Percentiles rank a stretch among this genome's conserved stretches.
phyloP scores from a whole-genome alignment of 352 stramenopile species.

The Phytopythium kandeliae region DNA sequence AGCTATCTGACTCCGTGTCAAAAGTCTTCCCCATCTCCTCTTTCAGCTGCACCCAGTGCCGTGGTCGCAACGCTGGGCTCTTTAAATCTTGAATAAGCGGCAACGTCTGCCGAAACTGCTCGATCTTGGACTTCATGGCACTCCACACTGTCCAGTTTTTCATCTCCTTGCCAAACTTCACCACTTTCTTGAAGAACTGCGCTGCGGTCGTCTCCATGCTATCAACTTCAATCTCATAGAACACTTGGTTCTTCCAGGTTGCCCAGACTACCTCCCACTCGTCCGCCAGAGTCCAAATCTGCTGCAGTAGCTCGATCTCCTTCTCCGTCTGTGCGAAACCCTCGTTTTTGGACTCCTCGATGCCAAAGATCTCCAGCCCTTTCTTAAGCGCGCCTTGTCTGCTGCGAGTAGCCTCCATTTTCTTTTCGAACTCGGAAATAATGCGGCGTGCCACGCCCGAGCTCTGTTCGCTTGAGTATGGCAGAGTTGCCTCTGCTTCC shows the following conservation, averaged over 20 bases:
- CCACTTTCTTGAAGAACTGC: slow-evolving; percentile 91
- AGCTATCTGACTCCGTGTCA: slow-evolving; percentile 63
- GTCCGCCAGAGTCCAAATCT: slow-evolving; percentile 87
- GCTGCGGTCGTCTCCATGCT: slow-evolving; percentile 87
- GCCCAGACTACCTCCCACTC: slow-evolving; percentile 90
- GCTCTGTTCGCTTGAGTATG: slow-evolving; percentile 63
- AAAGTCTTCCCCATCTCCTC: slow-evolving; percentile 85
- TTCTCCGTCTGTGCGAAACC: slow-evolving; percentile 82
- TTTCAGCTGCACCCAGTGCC: slow-evolving; percentile 89
- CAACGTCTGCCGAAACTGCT: slow-evolving; percentile 90
- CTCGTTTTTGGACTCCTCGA: slow-evolving; percentile 85
- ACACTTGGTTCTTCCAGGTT: slow-evolving; percentile 90
- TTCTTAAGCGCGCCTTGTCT: slow-evolving; percentile 79
- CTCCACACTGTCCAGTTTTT: slow-evolving; percentile 90
- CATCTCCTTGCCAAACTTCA: slow-evolving; percentile 92
- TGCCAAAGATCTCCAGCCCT: slow-evolving; percentile 91
- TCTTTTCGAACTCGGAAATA: slow-evolving; percentile 86
- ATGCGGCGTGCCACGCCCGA: slow-evolving; percentile 50
- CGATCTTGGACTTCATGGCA: slow-evolving; percentile 92
- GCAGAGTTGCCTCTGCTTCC: slow-evolving; percentile 69
- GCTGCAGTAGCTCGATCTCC: slow-evolving; percentile 84
- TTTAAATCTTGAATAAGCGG: slow-evolving; percentile 93
- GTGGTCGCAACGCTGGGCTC: slow-evolving; percentile 79
- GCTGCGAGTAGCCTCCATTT: slow-evolving; percentile 72
- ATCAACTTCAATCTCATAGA: slow-evolving; percentile 90